Evolutionary conservation across 176 grass and related monocot genomes (phyloP), one percentile per base, ranked within the genome.

Genomic region (Avena atlantica): DNA sequence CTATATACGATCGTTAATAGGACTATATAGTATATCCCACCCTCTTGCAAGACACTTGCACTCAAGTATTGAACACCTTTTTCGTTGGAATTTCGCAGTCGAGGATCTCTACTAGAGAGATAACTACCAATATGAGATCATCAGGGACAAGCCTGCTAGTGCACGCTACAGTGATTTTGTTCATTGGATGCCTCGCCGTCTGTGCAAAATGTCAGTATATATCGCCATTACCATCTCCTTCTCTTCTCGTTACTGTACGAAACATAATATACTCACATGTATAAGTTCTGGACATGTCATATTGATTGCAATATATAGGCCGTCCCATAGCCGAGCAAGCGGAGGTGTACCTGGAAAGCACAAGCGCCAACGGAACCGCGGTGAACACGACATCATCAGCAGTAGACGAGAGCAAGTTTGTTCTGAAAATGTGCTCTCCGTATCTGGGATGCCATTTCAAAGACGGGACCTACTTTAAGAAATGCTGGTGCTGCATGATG

Each of bases 151-250:
- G 5, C 6, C 66, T 69, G 9, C 29, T 31, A 31, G 29, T 19
- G 31, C 31, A 69, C 14, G 15, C 16, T 19, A 69, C 66, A 14
- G 31, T 9, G 66, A 69, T 69, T 16, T 34, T 68, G 0, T 40
- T 69, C 66, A 69, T 69, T 29, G 66, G 66, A 69, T 69, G 66
- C 66, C 66, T 69, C 31, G 66, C 16, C 15, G 15, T 37, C 27
- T 69, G 66, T 69, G 31, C 34, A 16, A 31, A 40, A 2, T 69
- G 66, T 69, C 37, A 29, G 64, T 37, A 40, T 3, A 19, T 40
- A 31, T 65, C 25, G 4, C 29, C 61, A 64, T 65, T 65, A 65
- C 25, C 23, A 65, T 65, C 24, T 14, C 29, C 12, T 31, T 24
- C 24, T 63, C 23, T 63, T 63, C 11, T 12, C 60, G 21, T 63